Conservation (phyloP, 345 rosid species). For the Mallotus nudiflorus region DNA sequence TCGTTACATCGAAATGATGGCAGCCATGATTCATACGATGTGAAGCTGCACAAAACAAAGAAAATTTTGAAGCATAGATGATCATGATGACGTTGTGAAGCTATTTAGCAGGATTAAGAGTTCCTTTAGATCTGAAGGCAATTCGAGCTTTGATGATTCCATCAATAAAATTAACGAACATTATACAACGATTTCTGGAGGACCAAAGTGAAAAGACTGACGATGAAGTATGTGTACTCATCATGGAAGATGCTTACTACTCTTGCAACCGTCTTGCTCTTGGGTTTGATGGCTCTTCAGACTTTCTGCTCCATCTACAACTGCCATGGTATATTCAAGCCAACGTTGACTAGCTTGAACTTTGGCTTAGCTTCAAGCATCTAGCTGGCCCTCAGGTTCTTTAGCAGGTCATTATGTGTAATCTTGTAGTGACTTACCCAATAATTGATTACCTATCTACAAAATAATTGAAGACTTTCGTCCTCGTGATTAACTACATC, state of each 20-base stretch:
- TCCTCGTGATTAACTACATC: too few relatives aligned
- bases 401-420: too few relatives aligned
- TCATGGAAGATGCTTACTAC: neutral
- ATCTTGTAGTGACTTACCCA: too few relatives aligned
- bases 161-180: neutral
- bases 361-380: too few relatives aligned
- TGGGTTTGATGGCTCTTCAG: neutral
- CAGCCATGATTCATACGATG: slow-evolving; percentile 7
- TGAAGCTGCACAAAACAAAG: neutral
- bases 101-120: neutral
- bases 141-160: neutral
- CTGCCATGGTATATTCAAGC: neutral
- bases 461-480: too few relatives aligned
- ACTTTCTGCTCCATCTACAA: neutral
- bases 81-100: neutral
- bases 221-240: neutral
- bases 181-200: neutral
- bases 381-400: too few relatives aligned
- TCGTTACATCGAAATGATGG: slow-evolving; percentile 4
- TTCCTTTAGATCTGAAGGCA: neutral
- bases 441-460: too few relatives aligned
- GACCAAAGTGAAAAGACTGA: neutral
- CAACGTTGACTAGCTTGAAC: too few relatives aligned
- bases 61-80: neutral
- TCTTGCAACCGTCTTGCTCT: neutral